Conservation (phyloP, 768 basidiomycete species). For the Fibroporia radiculosa region DNA sequence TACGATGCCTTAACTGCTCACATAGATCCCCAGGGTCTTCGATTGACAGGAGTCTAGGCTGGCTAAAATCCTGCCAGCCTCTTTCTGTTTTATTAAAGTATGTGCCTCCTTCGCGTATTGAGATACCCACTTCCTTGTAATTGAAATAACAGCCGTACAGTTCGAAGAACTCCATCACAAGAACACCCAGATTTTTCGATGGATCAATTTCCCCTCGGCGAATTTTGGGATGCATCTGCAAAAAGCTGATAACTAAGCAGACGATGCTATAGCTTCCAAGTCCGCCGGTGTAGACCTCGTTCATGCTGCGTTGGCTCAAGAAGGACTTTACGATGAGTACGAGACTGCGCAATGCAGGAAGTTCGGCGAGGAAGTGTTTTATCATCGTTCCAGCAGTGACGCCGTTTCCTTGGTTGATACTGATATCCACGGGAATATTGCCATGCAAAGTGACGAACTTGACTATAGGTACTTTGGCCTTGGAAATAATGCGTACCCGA, state of each 20-base stretch:
- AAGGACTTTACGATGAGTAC: conserved; percentile 89
- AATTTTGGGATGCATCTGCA: conserved; percentile 97
- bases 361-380: conserved; percentile 66
- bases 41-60: conserved; percentile 61
- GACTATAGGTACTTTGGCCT: conserved; percentile 93
- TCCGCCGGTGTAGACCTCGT: conserved; percentile 97
- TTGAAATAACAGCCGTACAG: conserved; percentile 90
- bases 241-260: conserved; percentile 85
- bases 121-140: conserved; percentile 85
- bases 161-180: conserved; percentile 96
- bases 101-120: conserved; percentile 76
- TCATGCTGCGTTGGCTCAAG: conserved; percentile 84
- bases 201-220: conserved; percentile 83
- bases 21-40: conserved; percentile 91
- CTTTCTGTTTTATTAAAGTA: conserved; percentile 79
- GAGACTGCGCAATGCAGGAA: conserved; percentile 75
- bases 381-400: conserved; percentile 72
- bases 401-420: conserved; percentile 86
- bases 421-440: conserved; percentile 86
- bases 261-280: conserved; percentile 93
- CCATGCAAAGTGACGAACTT: conserved; percentile 86
- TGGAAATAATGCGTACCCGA: conserved; percentile 81
- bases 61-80: conserved; percentile 69
- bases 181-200: conserved; percentile 82
- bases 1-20: conserved; percentile 33